These are phyloP conservation scores for Phytophthora rubi DNA, from an alignment of 352 stramenopile genomes.

Conservation along the genomic window DNA sequence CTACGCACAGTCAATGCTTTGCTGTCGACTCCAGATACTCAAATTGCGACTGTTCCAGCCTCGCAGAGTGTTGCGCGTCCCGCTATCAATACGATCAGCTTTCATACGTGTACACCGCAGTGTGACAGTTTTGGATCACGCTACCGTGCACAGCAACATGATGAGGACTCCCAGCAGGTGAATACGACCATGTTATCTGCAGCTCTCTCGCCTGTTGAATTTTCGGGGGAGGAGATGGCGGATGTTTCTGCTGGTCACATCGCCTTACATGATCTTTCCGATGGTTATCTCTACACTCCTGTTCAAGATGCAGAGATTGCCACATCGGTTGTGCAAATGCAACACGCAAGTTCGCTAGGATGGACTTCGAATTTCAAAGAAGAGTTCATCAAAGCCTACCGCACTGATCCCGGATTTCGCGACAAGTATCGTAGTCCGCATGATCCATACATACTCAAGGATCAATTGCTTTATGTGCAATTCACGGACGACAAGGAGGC, in stretches of 20 bases:
- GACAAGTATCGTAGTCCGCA: constrained; percentile 1
- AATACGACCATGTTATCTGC: not conserved
- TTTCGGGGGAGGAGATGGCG: constrained; percentile 7
- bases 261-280: not conserved
- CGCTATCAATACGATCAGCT: not conserved
- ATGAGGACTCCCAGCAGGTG: not conserved
- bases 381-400: constrained; percentile 12
- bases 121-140: constrained; percentile 5
- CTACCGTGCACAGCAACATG: not conserved
- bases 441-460: not conserved
- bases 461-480: constrained; percentile 5
- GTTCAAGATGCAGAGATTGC: constrained; percentile 1
- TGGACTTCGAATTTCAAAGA: not conserved
- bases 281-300: not conserved
- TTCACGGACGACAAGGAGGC: not conserved
- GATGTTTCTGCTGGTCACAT: not conserved
- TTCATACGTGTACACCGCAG: not conserved
- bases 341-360: constrained; percentile 10
- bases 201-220: constrained; percentile 6
- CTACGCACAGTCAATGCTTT: not conserved
- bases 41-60: not conserved
- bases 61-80: not conserved
- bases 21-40: not conserved
- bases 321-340: constrained; percentile 12
- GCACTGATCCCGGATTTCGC: not conserved